A percentile compares a stretch with the other conserved stretches of the same genome.
phyloP scores from a whole-genome alignment of 371 early-diverging fungal genomes.

The Mortierella sp. region DNA sequence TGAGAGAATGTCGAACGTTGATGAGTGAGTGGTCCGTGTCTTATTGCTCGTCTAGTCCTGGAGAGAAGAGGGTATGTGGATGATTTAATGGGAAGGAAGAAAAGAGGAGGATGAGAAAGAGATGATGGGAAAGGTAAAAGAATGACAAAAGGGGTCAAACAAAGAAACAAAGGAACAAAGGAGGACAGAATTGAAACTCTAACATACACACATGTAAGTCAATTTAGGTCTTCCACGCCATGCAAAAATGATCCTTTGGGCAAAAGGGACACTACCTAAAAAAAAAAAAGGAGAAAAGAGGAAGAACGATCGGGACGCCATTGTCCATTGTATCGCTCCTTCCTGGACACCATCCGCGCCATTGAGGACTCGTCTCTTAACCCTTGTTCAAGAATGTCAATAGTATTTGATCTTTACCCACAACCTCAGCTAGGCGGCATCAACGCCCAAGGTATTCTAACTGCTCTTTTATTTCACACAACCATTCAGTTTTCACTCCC shows the following conservation, averaged over 20 bases:
- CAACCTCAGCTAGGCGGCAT: no score
- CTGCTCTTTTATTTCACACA: neutral
- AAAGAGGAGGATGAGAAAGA: neutral
- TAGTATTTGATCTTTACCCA: no score
- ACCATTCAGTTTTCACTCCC: neutral
- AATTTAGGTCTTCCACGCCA: neutral
- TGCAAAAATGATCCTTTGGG: neutral
- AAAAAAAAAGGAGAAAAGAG: no score
- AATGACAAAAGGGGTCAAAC: neutral
- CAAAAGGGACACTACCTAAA: no score
- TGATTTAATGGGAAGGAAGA: constrained; percentile 1
- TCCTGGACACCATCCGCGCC: no score
- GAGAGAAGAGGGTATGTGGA: neutral
- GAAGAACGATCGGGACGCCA: no score
- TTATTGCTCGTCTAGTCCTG: neutral
- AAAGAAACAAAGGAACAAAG: neutral
- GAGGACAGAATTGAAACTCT: neutral
- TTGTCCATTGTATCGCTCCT: no score
- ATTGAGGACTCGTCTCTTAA: no score
- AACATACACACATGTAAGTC: neutral
- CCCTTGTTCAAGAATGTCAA: no score
- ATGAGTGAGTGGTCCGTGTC: neutral
- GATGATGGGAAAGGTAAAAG: neutral
- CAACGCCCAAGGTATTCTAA: neutral
- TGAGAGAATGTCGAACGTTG: neutral